Base-by-base conservation (phyloP, 352 stramenopile species). In the Globisporangium polare region DNA sequence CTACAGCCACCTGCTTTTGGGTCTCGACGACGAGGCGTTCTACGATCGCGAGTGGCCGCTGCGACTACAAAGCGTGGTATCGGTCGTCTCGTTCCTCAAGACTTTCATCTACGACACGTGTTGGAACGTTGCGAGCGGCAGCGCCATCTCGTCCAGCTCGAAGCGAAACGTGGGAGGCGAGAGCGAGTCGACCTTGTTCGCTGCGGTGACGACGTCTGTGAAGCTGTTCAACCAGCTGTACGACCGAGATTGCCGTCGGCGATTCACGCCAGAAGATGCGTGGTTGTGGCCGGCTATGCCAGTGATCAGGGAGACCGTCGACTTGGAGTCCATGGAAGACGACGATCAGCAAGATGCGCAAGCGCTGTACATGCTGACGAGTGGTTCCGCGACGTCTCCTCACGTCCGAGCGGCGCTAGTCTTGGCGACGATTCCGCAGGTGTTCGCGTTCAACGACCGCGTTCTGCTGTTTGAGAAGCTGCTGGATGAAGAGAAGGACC, bases 141-240 rank as follows among this genome's bases (percentile, higher is more conserved):
- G 64, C 12, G 8, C 26, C 24, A 31, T 35, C 57, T 20, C 46
- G 24, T 49, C 53, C 10, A 47, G 27, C 8, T 37, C 15, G n/a
- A 42, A 56, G n/a, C 42, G 27, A 1, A 47, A 20, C 7, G 56
- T 60, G 13, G 49, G 53, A n/a, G 58, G 64, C 5, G 52, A 76
- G 27, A 59, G 47, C 10, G 69, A 80, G 5, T 51, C 74, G 29
- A 54, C 63, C 20, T 49, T 82, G 17, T 83, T 93, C 37, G 67
- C 77, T 1, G 58, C 69, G 0, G 71, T 91, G 29, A 80, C 82
- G 35, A 83, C 79, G 1, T 80, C 80, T 0, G 70, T 92, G 10
- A 88, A 88, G 65, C 68, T 94, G 12, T 92, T 89, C 58, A 94
- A 94, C 58, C 82, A 90, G 60, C 67, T 94, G 10, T 90, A 89